Conservation (phyloP, 2,329 filamentous ascomycete species). For the Penicillium sp. region DNA sequence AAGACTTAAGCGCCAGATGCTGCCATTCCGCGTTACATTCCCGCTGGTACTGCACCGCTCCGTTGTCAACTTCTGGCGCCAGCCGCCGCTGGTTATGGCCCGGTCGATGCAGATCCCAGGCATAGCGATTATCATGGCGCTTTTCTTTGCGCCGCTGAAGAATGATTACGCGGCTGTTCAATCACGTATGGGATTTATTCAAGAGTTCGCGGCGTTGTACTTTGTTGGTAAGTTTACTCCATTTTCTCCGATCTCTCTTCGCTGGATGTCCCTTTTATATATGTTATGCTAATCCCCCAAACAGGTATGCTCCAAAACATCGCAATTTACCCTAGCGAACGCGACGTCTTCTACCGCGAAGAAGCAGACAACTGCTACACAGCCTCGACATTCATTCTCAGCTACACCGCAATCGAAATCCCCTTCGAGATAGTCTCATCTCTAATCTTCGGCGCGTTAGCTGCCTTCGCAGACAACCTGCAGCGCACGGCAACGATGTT, state of each 20-base stretch:
- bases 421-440: conserved; percentile 62
- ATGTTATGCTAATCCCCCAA: neutral
- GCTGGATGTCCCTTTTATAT: neutral
- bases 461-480: conserved; percentile 57
- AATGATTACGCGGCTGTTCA: conserved; percentile 63
- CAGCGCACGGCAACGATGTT: conserved; percentile 56
- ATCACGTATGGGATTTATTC: conserved; percentile 63
- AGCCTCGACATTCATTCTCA: conserved; percentile 60
- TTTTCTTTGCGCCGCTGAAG: conserved; percentile 64
- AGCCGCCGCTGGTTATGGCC: conserved; percentile 56
- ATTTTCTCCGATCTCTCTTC: neutral
- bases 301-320: conserved; percentile 70
- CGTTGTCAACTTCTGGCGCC: conserved; percentile 59
- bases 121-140: conserved; percentile 53
- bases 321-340: conserved; percentile 61
- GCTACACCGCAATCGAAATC: conserved; percentile 61
- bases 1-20: conserved; percentile 55
- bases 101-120: conserved; percentile 60
- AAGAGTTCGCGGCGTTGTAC: conserved; percentile 55
- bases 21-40: conserved; percentile 55
- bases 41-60: conserved; percentile 61
- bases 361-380: conserved; percentile 65
- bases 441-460: conserved; percentile 57
- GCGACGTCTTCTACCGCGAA: conserved; percentile 69
- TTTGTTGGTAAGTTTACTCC: conserved; percentile 28